Evolutionary conservation across 2,329 filamentous ascomycete species (phyloP).

Genomic region (Bipolaris gigantea): DNA sequence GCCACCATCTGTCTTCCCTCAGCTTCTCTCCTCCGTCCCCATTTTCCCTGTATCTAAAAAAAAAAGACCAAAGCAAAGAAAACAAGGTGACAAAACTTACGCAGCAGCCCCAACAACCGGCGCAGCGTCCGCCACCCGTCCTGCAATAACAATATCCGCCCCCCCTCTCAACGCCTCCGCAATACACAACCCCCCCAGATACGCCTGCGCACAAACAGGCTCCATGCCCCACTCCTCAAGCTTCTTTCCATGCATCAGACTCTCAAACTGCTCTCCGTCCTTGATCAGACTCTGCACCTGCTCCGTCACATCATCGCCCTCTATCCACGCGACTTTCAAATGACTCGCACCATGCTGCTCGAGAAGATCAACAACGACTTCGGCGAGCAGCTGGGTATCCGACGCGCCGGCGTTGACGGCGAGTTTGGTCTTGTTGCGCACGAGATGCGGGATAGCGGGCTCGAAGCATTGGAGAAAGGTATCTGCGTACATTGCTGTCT

Average conservation of each 20-base stretch:
- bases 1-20: conserved; percentile 52
- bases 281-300: conserved; percentile 41
- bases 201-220: conserved; percentile 24
- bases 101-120: conserved; percentile 53
- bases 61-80: background rate
- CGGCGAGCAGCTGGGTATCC: conserved; percentile 50
- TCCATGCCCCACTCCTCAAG: conserved; percentile 40
- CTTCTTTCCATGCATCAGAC: conserved; percentile 44
- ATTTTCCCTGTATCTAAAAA: no score
- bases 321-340: conserved; percentile 28
- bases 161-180: conserved; percentile 30
- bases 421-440: conserved; percentile 44
- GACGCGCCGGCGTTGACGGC: conserved; percentile 58
- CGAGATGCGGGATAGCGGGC: conserved; percentile 23
- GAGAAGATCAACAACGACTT: conserved; percentile 17
- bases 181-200: conserved; percentile 26
- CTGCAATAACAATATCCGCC: conserved; percentile 38
- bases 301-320: conserved; percentile 27
- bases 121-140: conserved; percentile 34
- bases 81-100: conserved; percentile 31
- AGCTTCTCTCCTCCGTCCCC: conserved; percentile 3
- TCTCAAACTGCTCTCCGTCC: conserved; percentile 44
- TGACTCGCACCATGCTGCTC: conserved; percentile 14
- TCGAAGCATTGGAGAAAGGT: conserved; percentile 55
- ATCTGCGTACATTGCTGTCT: conserved; percentile 32